These are phyloP conservation scores for Fusarium agapanthi DNA, from an alignment of 2,329 filamentous ascomycete genomes.

Conservation along the genomic window DNA sequence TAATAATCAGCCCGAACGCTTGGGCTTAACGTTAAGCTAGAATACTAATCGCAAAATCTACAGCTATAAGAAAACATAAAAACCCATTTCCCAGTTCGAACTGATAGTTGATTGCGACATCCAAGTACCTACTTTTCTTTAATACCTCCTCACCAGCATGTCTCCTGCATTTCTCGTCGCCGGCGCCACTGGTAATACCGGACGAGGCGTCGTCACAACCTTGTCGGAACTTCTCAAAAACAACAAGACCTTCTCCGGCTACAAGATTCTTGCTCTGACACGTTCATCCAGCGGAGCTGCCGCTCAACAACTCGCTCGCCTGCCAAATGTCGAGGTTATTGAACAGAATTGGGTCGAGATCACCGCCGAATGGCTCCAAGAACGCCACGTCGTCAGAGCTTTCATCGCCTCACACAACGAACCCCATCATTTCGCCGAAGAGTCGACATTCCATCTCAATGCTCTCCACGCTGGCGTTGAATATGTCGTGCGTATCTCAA, in stretches of 20 bases:
- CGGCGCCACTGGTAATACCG: background rate
- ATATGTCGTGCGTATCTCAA: background rate
- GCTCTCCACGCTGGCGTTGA: background rate
- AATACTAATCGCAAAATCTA: background rate
- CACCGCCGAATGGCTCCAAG: background rate
- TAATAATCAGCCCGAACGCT: background rate
- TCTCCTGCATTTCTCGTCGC: background rate
- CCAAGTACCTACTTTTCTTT: fast-evolving
- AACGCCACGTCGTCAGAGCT: background rate
- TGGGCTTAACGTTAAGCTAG: fast-evolving
- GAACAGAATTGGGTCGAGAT: background rate
- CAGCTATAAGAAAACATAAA: background rate
- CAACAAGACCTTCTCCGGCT: fast-evolving
- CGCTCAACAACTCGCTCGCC: background rate
- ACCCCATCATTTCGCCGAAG: background rate
- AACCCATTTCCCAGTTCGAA: fast-evolving
- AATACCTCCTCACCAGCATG: background rate
- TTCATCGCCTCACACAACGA: background rate
- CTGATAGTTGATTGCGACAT: fast-evolving
- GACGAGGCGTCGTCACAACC: background rate
- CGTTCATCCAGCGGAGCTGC: background rate
- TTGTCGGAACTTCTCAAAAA: background rate
- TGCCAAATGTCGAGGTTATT: background rate
- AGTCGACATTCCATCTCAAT: background rate
- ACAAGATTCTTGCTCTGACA: background rate